Conservation (phyloP, 495 filamentous ascomycete species). For the Aspergillus affinis region DNA sequence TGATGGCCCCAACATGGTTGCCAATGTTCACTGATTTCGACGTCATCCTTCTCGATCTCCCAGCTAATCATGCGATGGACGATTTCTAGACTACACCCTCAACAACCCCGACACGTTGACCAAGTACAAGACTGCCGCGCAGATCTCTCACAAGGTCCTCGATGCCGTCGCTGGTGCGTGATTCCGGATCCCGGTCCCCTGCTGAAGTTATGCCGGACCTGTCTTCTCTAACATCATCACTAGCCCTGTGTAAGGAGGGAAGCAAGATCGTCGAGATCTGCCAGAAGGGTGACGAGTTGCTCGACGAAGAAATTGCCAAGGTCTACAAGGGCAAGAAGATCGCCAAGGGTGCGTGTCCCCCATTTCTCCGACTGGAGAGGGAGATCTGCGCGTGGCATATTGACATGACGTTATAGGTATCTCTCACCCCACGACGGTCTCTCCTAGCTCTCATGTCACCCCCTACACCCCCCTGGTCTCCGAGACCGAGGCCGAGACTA, state of each 20-base stretch:
- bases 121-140: constrained; percentile 96
- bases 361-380: background rate
- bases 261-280: constrained; percentile 90
- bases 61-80: constrained; percentile 20
- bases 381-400: constrained; percentile 9
- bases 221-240: constrained; percentile 12
- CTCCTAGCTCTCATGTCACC: constrained; percentile 89
- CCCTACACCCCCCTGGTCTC: constrained; percentile 90
- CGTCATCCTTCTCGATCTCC: background rate
- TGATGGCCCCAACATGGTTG: background rate
- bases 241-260: constrained; percentile 76
- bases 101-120: constrained; percentile 96
- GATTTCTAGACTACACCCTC: constrained; percentile 76
- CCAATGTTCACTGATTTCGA: background rate
- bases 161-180: constrained; percentile 70
- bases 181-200: background rate
- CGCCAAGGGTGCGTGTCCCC: constrained; percentile 65
- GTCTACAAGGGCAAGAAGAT: constrained; percentile 99
- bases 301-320: constrained; percentile 90
- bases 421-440: constrained; percentile 92
- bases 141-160: constrained; percentile 92
- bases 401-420: constrained; percentile 59
- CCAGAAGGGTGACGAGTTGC: constrained; percentile 90
- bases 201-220: background rate
- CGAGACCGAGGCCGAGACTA: constrained; percentile 71